phyloP scores from a whole-genome alignment of 2,329 filamentous ascomycete species.

The Colletotrichum plurivorum region DNA sequence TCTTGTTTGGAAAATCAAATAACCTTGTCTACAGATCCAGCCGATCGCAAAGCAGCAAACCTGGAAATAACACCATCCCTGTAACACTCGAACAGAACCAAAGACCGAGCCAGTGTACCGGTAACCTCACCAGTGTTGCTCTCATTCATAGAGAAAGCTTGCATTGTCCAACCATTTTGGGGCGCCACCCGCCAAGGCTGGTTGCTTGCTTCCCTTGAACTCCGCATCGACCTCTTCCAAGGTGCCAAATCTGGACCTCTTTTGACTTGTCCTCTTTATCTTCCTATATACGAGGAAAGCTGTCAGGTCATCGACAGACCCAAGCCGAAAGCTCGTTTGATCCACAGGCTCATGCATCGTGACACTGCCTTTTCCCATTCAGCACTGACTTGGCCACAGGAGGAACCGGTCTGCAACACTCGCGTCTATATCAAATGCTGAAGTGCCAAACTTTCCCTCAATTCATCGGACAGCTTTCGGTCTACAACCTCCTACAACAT shows the following conservation, averaged over 20 bases:
- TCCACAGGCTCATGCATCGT: not conserved
- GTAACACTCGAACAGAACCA: not conserved
- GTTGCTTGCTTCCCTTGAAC: conserved; percentile 1
- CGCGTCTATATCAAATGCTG: conserved; percentile 13
- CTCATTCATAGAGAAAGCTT: not conserved
- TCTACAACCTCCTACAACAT: not conserved
- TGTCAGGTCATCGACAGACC: not conserved
- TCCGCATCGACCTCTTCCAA: not conserved
- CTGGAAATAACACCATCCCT: not conserved
- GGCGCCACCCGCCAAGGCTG: not conserved
- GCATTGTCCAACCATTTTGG: conserved; percentile 11
- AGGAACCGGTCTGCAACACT: not conserved
- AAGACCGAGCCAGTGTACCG: not conserved
- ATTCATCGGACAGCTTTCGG: not conserved
- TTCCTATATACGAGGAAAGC: not conserved
- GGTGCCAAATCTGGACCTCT: not conserved
- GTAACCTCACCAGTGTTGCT: not conserved
- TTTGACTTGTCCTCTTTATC: not conserved
- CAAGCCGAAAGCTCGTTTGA: not conserved
- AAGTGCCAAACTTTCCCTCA: not conserved
- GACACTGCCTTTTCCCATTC: conserved; percentile 3
- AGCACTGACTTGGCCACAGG: conserved; percentile 1
- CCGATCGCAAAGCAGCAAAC: not conserved
- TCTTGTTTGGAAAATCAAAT: not conserved
- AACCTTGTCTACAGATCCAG: not conserved